Base-by-base conservation (phyloP, 805 yeast species). In the Lipomyces yamanashiensis region DNA sequence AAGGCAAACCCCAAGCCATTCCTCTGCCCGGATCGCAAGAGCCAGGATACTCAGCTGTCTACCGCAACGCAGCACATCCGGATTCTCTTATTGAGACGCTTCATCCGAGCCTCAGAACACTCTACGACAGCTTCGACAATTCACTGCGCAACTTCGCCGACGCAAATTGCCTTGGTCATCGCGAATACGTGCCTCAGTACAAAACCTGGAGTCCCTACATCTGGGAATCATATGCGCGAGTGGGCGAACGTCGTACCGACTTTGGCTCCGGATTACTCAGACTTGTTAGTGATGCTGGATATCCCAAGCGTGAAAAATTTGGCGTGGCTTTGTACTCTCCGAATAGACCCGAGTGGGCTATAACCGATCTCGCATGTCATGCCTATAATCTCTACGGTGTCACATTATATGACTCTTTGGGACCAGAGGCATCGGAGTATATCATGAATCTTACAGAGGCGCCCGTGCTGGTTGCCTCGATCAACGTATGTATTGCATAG, bases 321-420 rank as follows among this genome's bases (percentile, higher is more conserved):
- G 76, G 85, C 39, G 82, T 87, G 50, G 79, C 88, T 0, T 69
- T 87, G 17, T 83, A 82, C 73, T 81, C 88, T 17, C 79, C 81
- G 13, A 87, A 88, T 73, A 78, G 85, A 55, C 78, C 82, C 9
- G 90, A 88, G 74, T 89, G 95, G 95, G 80, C 81, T 37, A 73
- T 88, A 28, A 75, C 88, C 34, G 95, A 89, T 75, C 74, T 88
- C 68, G 91, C 91, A 0, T 84, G 88, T 70, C 81, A 80, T 51
- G 80, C 85, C 7, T 87, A 84, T 76, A 81, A 81, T 73, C 81
- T 79, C 45, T 74, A 83, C 34, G 79, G 80, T 62, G 84, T 86
- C 17, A 81, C 86, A 5, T 73, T 84, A 28, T 84, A 84, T 71
- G 87, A 85, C 54, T 58, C 87, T 7, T 72, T 84, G 61, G 88